Evolutionary conservation across 2,329 filamentous ascomycete genomes (phyloP).

Genomic region (Alternaria arbusti): DNA sequence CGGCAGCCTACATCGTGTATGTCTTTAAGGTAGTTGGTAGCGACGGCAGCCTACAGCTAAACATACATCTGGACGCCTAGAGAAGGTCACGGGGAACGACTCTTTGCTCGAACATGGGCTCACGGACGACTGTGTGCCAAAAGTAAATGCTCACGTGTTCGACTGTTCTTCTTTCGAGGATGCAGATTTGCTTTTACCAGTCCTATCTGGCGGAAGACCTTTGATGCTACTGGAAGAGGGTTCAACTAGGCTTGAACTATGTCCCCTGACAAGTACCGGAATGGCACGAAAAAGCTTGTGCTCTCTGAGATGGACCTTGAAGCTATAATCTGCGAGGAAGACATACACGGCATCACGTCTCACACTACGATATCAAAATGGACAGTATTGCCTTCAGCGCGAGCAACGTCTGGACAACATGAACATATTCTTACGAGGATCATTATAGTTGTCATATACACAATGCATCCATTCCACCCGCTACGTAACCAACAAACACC

Average conservation of each 20-base stretch:
- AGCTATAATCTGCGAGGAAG: not conserved
- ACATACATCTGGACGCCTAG: not conserved
- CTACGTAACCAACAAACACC: not conserved
- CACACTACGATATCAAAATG: no score
- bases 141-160: not conserved
- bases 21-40: not conserved
- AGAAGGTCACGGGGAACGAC: not conserved
- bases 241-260: not conserved
- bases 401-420: no score
- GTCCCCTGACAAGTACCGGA: not conserved
- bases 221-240: not conserved
- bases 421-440: not conserved
- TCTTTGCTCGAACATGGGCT: rapidly evolving
- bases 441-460: not conserved
- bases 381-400: no score
- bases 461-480: not conserved
- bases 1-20: not conserved
- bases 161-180: not conserved
- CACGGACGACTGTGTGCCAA: not conserved
- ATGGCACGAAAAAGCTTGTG: no score
- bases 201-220: not conserved
- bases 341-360: not conserved
- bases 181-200: not conserved
- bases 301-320: no score
- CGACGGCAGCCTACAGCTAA: not conserved